Evolutionary conservation across 768 basidiomycete species (phyloP).

Genomic region (Agaricus bisporus): DNA sequence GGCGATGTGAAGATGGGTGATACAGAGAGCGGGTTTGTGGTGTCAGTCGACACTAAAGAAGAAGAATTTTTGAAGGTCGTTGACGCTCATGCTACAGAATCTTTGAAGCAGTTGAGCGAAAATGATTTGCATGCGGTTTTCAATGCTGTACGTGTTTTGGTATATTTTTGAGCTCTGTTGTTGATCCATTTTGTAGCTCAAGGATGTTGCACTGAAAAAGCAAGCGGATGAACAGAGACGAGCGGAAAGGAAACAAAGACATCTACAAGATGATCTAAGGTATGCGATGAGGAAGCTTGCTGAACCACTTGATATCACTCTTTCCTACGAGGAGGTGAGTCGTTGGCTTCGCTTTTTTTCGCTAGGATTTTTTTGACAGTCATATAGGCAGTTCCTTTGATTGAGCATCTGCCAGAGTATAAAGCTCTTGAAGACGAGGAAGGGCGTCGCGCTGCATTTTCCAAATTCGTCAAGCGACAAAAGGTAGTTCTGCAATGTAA

Average conservation of each 20-base stretch:
- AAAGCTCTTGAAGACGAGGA: constrained; percentile 89
- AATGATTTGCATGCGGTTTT: constrained; percentile 56
- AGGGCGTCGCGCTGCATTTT: constrained; percentile 70
- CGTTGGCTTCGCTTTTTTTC: not conserved
- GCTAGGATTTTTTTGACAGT: not conserved
- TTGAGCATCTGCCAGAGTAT: constrained; percentile 81
- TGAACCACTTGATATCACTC: constrained; percentile 70
- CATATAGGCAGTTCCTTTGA: constrained; percentile 60
- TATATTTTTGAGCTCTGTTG: constrained; percentile 3
- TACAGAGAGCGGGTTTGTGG: constrained; percentile 28
- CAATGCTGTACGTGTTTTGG: constrained; percentile 44
- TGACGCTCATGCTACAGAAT: constrained; percentile 47
- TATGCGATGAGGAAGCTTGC: constrained; percentile 91
- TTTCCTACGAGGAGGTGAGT: constrained; percentile 77
- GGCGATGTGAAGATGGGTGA: constrained; percentile 20
- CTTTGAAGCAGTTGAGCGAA: constrained; percentile 38
- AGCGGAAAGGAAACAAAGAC: constrained; percentile 75
- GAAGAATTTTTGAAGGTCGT: constrained; percentile 58
- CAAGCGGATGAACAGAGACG: constrained; percentile 86
- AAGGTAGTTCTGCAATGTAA: constrained; percentile 45
- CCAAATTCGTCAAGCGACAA: constrained; percentile 85
- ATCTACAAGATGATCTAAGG: constrained; percentile 91
- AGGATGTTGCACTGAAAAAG: constrained; percentile 61
- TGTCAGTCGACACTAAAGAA: constrained; percentile 55
- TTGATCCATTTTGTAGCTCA: constrained; percentile 44